phyloP scores from a whole-genome alignment of 106 monocot species.

The Allium sativum region DNA sequence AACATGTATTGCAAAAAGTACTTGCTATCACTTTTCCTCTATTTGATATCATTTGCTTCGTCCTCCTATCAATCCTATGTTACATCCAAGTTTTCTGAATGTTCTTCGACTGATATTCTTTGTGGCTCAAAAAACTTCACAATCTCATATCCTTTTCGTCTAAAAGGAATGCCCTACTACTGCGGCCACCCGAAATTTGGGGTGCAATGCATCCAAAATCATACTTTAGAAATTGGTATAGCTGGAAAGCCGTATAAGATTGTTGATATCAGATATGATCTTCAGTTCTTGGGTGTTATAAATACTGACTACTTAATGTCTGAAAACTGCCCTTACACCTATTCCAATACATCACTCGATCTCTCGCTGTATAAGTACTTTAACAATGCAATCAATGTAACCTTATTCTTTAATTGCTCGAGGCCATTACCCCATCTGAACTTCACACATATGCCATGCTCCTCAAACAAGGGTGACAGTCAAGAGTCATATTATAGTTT shows the following conservation, averaged over 20 bases:
- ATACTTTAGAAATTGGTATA: not conserved
- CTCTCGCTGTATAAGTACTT: conserved; percentile 9
- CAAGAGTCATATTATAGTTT: conserved; percentile 7
- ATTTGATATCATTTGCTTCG: not conserved
- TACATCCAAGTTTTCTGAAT: not conserved
- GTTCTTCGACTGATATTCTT: not conserved
- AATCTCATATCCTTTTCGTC: conserved; percentile 17
- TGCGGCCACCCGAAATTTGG: conserved; percentile 14
- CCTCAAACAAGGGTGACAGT: not conserved
- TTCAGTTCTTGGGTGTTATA: conserved; percentile 2
- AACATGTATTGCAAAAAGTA: not conserved
- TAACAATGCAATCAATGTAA: conserved; percentile 3
- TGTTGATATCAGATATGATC: not conserved
- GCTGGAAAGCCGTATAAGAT: conserved; percentile 1
- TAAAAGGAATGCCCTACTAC: conserved; percentile 1
- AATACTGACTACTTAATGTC: not conserved
- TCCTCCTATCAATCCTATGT: not conserved
- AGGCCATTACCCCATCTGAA: too few relatives aligned
- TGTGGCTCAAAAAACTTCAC: not conserved
- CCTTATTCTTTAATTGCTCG: conserved; percentile 12
- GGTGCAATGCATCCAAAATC: conserved; percentile 2
- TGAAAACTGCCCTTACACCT: conserved; percentile 2
- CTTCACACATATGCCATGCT: not conserved
- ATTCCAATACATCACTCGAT: conserved; percentile 10
- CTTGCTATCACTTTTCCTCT: not conserved